These are phyloP conservation scores for Suillus subalutaceus DNA, from an alignment of 768 basidiomycete genomes.

Conservation along the genomic window DNA sequence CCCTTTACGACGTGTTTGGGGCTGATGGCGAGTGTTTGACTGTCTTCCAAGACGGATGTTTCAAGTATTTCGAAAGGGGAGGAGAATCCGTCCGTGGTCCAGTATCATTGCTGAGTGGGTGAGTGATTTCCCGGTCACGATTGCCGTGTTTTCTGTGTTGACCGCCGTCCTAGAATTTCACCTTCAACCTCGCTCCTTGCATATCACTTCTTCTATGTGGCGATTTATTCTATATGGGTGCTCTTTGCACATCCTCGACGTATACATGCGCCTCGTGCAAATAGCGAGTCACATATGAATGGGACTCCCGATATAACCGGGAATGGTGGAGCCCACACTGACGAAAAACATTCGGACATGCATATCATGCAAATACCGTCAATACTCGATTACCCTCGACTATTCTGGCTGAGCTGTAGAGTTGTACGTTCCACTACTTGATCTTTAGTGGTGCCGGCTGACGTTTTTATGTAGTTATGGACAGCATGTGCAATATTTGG, in stretches of 20 bases:
- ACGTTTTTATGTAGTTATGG: slow-evolving; percentile 69
- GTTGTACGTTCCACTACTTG: slow-evolving; percentile 60
- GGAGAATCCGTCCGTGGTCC: slow-evolving; percentile 89
- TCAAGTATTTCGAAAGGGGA: slow-evolving; percentile 95
- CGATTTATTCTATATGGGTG: slow-evolving; percentile 84
- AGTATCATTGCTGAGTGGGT: slow-evolving; percentile 90
- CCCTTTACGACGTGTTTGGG: slow-evolving; percentile 92
- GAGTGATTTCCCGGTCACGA: slow-evolving; percentile 27
- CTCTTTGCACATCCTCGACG: slow-evolving; percentile 71
- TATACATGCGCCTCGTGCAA: slow-evolving; percentile 30
- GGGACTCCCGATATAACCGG: neutral
- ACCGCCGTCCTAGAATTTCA: slow-evolving; percentile 54
- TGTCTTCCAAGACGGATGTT: slow-evolving; percentile 81
- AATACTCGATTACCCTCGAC: slow-evolving; percentile 66
- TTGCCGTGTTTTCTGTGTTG: slow-evolving; percentile 1
- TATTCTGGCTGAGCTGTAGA: slow-evolving; percentile 60
- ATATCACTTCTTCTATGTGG: slow-evolving; percentile 94
- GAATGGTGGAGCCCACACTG: neutral
- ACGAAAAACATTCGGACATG: slow-evolving; percentile 34
- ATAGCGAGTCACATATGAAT: slow-evolving; percentile 10
- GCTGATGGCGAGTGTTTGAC: slow-evolving; percentile 81
- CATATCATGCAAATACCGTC: slow-evolving; percentile 43
- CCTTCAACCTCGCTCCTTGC: slow-evolving; percentile 82
- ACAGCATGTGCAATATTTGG: slow-evolving; percentile 89
- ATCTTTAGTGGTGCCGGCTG: neutral